Conservation (phyloP, 2,329 filamentous ascomycete species). For the Pestalotiopsis sp. region DNA sequence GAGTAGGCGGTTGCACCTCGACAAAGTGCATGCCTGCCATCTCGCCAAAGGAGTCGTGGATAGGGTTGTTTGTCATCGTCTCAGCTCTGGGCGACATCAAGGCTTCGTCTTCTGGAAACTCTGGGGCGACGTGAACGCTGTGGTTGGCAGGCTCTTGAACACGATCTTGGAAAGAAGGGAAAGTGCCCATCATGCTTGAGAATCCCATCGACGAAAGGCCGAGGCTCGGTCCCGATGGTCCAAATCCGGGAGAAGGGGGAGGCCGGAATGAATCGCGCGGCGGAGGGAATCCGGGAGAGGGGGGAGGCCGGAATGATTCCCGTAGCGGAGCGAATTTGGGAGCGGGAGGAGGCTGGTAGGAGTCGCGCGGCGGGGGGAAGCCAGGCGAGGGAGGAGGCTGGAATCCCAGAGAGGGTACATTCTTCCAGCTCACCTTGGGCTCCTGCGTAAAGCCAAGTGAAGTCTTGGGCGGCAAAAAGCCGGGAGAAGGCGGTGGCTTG, state of each 20-base stretch:
- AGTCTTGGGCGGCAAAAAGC: conserved; percentile 3
- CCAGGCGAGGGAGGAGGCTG: conserved; percentile 16
- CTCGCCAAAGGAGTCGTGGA: conserved; percentile 51
- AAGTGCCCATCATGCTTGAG: conserved; percentile 36
- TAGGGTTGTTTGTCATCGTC: conserved; percentile 71
- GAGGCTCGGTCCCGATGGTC: conserved; percentile 39
- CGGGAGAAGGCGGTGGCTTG: conserved; percentile 31
- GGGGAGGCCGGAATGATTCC: conserved; percentile 23
- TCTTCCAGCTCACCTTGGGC: conserved; percentile 3
- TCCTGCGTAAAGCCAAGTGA: conserved; percentile 7
- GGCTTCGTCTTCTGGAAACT: conserved; percentile 50
- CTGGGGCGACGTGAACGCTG: conserved; percentile 38
- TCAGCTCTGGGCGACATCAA: conserved; percentile 73
- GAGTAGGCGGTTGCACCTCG: conserved; percentile 51
- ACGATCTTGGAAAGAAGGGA: conserved; percentile 18
- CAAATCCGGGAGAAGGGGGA: conserved; percentile 50
- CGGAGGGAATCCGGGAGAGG: conserved; percentile 29
- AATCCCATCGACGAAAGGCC: conserved; percentile 45
- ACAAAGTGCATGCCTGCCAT: conserved; percentile 54
- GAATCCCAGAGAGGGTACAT: conserved; percentile 1
- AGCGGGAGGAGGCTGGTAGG: conserved; percentile 41
- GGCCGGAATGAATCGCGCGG: conserved; percentile 34
- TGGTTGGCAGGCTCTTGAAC: conserved; percentile 27
- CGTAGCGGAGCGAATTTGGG: conserved; percentile 45
- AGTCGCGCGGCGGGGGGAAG: conserved; percentile 27